Evolutionary conservation across 768 basidiomycete species (phyloP), one percentile per base, ranked within the genome.

Genomic region (Tylopilus balloui): DNA sequence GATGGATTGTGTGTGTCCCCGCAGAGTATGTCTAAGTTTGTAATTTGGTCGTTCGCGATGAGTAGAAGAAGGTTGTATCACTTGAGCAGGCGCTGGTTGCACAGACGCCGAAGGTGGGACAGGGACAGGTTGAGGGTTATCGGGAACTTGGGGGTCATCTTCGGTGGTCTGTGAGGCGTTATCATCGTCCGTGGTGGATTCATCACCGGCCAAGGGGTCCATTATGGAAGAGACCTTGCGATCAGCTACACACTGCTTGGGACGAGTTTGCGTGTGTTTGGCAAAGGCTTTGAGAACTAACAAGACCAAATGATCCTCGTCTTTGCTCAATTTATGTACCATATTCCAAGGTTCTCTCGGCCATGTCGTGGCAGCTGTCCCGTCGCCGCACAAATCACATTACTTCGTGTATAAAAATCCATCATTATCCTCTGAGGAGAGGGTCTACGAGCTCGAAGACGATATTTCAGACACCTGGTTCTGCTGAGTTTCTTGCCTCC

Each of bases 151-250:
- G 17, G 86, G 86, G 47, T 91, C 88, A 54, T 91, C 88, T 67
- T 91, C 88, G 4, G 88, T 91, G 1, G 87, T 87, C 58, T 91
- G 87, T 6, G 88, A 91, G 2, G 83, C 83, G 25, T 79, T 81
- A 57, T 89, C 78, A 42, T 79, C 77, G 50, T 78, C 77, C 5
- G 76, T 74, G 0, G 75, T 73, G 1, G 76, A 76, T 46, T 78
- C 75, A 24, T 78, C 76, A 59, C 54, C 58, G 14, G 60, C 57
- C 12, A 41, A 50, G 8, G 59, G 55, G 17, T 65, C 61, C 52
- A 59, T 64, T 23, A 15, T 49, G 29, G n/a, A 24, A 24, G 13
- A 7, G 6, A 34, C 4, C n/a, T n/a, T n/a, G n/a, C n/a, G n/a
- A n/a, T n/a, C n/a, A n/a, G n/a, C n/a, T n/a, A n/a, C n/a, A n/a